Evolutionary conservation across 768 basidiomycete species (phyloP).

Genomic region (Tubosaeta brunneosetosa): DNA sequence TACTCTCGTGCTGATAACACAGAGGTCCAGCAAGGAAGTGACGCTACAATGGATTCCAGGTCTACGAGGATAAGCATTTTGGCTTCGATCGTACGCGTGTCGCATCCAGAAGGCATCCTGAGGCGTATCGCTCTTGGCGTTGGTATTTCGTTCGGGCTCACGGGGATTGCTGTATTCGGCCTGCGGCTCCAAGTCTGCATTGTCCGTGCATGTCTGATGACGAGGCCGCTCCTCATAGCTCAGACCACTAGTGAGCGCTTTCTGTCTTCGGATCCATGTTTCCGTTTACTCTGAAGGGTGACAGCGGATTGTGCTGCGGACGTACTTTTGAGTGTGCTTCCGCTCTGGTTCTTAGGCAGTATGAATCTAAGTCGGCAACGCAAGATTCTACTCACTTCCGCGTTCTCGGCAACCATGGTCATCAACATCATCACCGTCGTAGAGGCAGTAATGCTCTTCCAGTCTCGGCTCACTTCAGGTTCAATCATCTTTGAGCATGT

Average conservation of each 20-base stretch:
- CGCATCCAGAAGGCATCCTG: conserved; percentile 9
- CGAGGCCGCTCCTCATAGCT: background rate
- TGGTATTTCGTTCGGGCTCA: conserved; percentile 15
- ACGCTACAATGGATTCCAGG: conserved; percentile 9
- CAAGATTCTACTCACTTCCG: conserved; percentile 15
- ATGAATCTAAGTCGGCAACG: conserved; percentile 12
- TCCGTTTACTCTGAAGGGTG: background rate
- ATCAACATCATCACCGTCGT: conserved; percentile 20
- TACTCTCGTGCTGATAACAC: background rate
- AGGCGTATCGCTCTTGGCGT: conserved; percentile 3
- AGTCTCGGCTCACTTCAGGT: background rate
- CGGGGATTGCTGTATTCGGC: conserved; percentile 5
- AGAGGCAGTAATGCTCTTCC: conserved; percentile 8
- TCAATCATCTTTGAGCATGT: conserved; percentile 21
- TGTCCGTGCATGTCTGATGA: conserved; percentile 3
- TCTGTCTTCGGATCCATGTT: background rate
- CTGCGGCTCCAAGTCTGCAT: conserved; percentile 13
- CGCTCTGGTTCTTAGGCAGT: conserved; percentile 13
- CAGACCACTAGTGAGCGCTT: conserved; percentile 15
- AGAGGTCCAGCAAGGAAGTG: background rate
- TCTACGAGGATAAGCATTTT: conserved; percentile 23
- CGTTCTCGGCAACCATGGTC: conserved; percentile 20
- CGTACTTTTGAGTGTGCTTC: conserved; percentile 16
- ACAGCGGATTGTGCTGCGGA: conserved; percentile 23
- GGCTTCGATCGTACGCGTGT: conserved; percentile 19